Evolutionary conservation across 805 yeast species (phyloP).

Genomic region (Millerozyma acaciae): DNA sequence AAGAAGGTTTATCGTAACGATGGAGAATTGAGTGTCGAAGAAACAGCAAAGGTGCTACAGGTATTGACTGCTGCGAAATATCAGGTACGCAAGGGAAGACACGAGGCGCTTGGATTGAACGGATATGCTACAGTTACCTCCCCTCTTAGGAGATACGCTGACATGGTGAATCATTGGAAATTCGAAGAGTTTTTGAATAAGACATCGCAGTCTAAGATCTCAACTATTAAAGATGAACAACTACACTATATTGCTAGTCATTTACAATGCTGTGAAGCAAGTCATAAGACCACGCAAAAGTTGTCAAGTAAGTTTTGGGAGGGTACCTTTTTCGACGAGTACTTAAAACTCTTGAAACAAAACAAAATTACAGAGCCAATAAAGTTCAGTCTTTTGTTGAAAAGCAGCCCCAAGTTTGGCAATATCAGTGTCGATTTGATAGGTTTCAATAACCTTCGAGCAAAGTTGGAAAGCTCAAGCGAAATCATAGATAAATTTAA

Average conservation of each 20-base stretch:
- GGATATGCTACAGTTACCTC: slow-evolving; percentile 78
- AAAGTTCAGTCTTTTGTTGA: slow-evolving; percentile 20
- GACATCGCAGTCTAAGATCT: background rate
- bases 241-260: slow-evolving; percentile 21
- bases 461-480: slow-evolving; percentile 19
- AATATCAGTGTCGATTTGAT: slow-evolving; percentile 21
- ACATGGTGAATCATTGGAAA: slow-evolving; percentile 78
- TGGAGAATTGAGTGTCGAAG: slow-evolving; percentile 28
- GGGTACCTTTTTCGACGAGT: slow-evolving; percentile 30
- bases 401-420: slow-evolving; percentile 23
- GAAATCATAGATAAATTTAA: slow-evolving; percentile 16
- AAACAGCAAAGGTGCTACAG: slow-evolving; percentile 40
- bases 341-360: slow-evolving; percentile 15
- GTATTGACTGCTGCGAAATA: slow-evolving; percentile 52
- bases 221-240: slow-evolving; percentile 3
- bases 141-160: slow-evolving; percentile 81
- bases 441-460: slow-evolving; percentile 21
- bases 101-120: slow-evolving; percentile 60
- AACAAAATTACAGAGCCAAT: slow-evolving; percentile 17
- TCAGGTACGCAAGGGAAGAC: slow-evolving; percentile 43
- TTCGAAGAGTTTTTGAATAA: slow-evolving; percentile 25
- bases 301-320: slow-evolving; percentile 34
- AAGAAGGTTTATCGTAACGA: slow-evolving; percentile 14
- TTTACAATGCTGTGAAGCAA: slow-evolving; percentile 29
- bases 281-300: slow-evolving; percentile 20